These are phyloP conservation scores for Histomonas meleagridis DNA, from an alignment of 208 protist species.

Conservation along the genomic window DNA sequence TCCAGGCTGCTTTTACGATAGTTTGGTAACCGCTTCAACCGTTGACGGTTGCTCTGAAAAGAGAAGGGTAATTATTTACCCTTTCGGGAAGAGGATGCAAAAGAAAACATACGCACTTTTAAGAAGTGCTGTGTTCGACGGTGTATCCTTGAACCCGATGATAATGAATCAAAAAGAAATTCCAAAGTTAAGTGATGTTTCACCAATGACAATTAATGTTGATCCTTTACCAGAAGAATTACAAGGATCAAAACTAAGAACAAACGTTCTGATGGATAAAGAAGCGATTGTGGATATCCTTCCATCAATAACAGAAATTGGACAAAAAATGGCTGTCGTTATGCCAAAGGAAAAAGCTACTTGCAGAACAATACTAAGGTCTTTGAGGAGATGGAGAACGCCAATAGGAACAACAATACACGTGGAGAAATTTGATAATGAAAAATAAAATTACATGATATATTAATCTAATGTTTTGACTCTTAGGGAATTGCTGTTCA, in stretches of 20 bases:
- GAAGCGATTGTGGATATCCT: not conserved
- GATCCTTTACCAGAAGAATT: not conserved
- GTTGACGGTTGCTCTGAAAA: not conserved
- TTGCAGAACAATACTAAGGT: not conserved
- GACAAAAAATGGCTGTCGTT: not conserved
- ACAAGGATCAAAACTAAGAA: not conserved
- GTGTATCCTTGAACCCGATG: no score
- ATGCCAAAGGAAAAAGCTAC: not conserved
- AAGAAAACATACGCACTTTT: not conserved
- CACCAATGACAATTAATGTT: not conserved
- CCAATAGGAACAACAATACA: no score
- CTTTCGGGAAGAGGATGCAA: not conserved
- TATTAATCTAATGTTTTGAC: no score
- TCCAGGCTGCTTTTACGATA: not conserved
- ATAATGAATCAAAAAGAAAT: not conserved
- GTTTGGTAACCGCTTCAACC: not conserved
- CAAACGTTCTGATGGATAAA: not conserved
- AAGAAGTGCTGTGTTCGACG: no score
- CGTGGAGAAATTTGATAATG: no score
- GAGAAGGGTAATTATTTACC: not conserved
- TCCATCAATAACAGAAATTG: not conserved
- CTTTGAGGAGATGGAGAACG: not conserved
- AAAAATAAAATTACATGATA: no score
- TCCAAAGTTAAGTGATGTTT: not conserved
- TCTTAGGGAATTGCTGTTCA: no score